Evolutionary conservation across 352 stramenopile species (phyloP).

Genomic region (Plasmopara viticola): DNA sequence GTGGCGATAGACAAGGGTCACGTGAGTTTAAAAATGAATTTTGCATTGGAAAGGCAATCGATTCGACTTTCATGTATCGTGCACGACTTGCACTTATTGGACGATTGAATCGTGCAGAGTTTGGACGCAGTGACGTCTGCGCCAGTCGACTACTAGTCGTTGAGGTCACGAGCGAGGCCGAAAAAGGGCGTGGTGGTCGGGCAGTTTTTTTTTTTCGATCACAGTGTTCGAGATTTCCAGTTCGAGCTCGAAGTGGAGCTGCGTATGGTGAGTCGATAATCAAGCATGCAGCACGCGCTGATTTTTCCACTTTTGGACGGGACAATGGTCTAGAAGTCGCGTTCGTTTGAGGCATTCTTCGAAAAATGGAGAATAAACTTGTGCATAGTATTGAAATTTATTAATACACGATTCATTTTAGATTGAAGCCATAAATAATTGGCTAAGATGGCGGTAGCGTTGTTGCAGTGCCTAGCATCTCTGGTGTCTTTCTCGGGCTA

Average conservation of each 20-base stretch:
- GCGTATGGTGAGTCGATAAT: constrained; percentile 20
- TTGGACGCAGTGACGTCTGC: constrained; percentile 8
- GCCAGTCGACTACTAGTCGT: constrained; percentile 19
- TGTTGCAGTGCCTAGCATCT: constrained; percentile 59
- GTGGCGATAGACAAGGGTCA: constrained; percentile 14
- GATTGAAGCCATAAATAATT: constrained; percentile 14
- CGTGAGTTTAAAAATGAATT: constrained; percentile 1
- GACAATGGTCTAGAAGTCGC: constrained; percentile 14
- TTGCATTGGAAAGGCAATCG: constrained; percentile 28
- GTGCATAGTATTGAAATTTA: constrained; percentile 15
- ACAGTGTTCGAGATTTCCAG: background rate
- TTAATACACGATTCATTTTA: background rate
- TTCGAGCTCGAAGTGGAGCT: constrained; percentile 6
- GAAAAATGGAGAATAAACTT: constrained; percentile 1
- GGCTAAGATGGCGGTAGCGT: constrained; percentile 41
- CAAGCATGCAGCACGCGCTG: constrained; percentile 12
- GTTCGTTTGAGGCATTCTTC: constrained; percentile 6
- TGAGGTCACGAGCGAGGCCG: constrained; percentile 25
- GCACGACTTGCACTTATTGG: constrained; percentile 38
- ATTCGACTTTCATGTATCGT: constrained; percentile 22
- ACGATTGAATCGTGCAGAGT: constrained; percentile 22
- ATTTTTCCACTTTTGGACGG: constrained; percentile 18
- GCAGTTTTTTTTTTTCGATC: background rate
- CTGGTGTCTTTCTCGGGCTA: too few species aligned
- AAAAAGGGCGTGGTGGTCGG: constrained; percentile 33